These are phyloP conservation scores for Saccharomycopsis microspora DNA, from an alignment of 805 yeast genomes.

Conservation along the genomic window DNA sequence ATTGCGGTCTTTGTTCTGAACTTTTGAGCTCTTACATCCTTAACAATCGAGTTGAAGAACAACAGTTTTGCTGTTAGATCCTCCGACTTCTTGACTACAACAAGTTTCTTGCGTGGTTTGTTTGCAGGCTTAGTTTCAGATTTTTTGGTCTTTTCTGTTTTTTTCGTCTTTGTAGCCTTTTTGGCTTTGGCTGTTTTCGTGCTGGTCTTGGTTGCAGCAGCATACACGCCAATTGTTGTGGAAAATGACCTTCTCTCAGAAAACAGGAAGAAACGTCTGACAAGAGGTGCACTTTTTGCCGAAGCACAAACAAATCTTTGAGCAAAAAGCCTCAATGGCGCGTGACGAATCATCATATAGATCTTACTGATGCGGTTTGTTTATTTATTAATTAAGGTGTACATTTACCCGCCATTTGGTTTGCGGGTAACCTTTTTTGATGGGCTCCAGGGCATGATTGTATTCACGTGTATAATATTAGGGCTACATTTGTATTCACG, in stretches of 20 bases:
- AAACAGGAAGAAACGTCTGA: too few relatives aligned
- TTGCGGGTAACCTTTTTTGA: too few relatives aligned
- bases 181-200: neutral
- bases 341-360: too few relatives aligned
- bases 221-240: neutral
- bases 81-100: neutral
- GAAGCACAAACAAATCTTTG: too few relatives aligned
- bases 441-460: too few relatives aligned
- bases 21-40: constrained; percentile 7
- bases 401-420: too few relatives aligned
- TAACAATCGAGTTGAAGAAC: constrained; percentile 8
- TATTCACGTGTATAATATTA: too few relatives aligned
- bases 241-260: neutral
- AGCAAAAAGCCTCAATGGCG: too few relatives aligned
- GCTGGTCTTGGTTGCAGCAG: neutral
- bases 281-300: too few relatives aligned
- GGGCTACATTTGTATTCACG: too few relatives aligned
- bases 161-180: neutral
- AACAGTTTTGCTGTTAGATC: neutral
- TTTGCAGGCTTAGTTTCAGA: neutral
- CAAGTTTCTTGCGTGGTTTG: neutral
- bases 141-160: constrained; percentile 1
- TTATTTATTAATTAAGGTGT: too few relatives aligned
- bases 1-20: constrained; percentile 6
- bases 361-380: too few relatives aligned